These are phyloP conservation scores for Xylogone sp. DNA, from an alignment of 2,329 filamentous ascomycete genomes.

Conservation along the genomic window DNA sequence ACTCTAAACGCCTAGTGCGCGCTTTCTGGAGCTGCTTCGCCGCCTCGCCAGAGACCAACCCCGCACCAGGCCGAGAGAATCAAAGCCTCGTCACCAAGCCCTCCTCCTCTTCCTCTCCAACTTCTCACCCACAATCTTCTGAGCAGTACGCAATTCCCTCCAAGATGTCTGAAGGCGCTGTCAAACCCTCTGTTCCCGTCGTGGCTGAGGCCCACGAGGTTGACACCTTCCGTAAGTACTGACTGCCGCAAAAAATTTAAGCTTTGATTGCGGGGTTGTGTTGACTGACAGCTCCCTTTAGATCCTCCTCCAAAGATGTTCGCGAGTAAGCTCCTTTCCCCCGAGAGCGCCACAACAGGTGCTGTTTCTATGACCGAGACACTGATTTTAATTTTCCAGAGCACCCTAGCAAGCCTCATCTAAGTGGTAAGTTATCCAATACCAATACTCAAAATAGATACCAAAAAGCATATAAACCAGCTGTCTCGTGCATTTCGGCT, in stretches of 20 bases:
- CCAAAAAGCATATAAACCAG: not conserved
- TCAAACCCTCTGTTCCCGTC: constrained; percentile 46
- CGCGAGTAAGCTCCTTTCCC: constrained; percentile 49
- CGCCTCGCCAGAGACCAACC: not conserved
- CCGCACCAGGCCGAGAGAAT: not conserved
- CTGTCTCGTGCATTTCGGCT: not conserved
- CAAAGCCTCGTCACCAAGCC: not conserved
- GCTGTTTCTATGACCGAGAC: not conserved
- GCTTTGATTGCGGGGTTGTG: not conserved
- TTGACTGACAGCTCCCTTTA: constrained; percentile 29
- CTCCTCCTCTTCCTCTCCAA: not conserved
- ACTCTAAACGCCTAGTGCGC: constrained; percentile 9
- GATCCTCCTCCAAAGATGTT: constrained; percentile 65
- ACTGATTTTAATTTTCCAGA: constrained; percentile 38
- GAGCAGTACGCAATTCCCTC: not conserved
- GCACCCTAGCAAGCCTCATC: constrained; percentile 66
- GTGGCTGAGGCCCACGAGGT: constrained; percentile 74
- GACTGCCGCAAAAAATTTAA: not conserved
- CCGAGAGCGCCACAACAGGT: not conserved
- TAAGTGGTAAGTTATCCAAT: constrained; percentile 48
- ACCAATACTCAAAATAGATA: not conserved
- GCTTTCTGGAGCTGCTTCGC: not conserved
- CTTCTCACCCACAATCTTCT: not conserved
- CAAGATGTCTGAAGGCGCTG: constrained; percentile 40
- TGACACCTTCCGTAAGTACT: constrained; percentile 63